These are phyloP conservation scores for Adansonia madagascariensis DNA, from an alignment of 441 rosid genomes.

Conservation along the genomic window DNA sequence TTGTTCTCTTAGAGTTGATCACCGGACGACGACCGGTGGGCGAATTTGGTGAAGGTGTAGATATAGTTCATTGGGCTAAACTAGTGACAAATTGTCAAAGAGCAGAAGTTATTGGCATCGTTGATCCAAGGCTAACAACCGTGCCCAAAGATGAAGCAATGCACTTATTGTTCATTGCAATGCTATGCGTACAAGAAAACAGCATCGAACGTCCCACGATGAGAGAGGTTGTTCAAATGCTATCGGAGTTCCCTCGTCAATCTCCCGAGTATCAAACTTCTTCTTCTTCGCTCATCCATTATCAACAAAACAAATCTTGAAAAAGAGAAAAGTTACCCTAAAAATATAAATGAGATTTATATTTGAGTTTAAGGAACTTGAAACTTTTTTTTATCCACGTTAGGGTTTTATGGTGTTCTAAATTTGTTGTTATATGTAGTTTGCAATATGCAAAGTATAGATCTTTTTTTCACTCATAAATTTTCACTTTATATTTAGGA, in stretches of 20 bases:
- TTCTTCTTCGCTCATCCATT: constrained; percentile 33
- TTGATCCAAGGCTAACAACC: constrained; percentile 40
- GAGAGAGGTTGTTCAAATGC: constrained; percentile 61
- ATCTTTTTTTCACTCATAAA: not conserved
- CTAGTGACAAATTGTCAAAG: constrained; percentile 32
- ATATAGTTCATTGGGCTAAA: constrained; percentile 51
- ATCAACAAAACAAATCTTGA: constrained; percentile 20
- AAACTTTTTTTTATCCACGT: not conserved
- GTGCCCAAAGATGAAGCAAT: constrained; percentile 47
- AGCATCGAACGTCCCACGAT: constrained; percentile 52
- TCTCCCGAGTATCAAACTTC: constrained; percentile 41
- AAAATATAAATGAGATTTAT: constrained; percentile 24
- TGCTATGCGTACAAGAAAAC: constrained; percentile 52
- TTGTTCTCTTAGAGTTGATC: constrained; percentile 46
- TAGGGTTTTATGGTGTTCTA: constrained; percentile 20
- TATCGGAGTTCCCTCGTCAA: constrained; percentile 49
- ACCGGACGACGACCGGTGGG: constrained; percentile 50
- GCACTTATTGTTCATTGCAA: constrained; percentile 50
- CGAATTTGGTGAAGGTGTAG: constrained; percentile 48
- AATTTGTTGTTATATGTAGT: constrained; percentile 28
- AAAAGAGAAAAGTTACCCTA: constrained; percentile 26
- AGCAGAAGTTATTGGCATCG: constrained; percentile 36
- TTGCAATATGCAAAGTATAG: constrained; percentile 32
- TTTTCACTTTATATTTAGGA: constrained; percentile 20
- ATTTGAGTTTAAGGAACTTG: constrained; percentile 18